These are phyloP conservation scores for Ustulina deusta DNA, from an alignment of 2,329 filamentous ascomycete species.

Conservation along the genomic window DNA sequence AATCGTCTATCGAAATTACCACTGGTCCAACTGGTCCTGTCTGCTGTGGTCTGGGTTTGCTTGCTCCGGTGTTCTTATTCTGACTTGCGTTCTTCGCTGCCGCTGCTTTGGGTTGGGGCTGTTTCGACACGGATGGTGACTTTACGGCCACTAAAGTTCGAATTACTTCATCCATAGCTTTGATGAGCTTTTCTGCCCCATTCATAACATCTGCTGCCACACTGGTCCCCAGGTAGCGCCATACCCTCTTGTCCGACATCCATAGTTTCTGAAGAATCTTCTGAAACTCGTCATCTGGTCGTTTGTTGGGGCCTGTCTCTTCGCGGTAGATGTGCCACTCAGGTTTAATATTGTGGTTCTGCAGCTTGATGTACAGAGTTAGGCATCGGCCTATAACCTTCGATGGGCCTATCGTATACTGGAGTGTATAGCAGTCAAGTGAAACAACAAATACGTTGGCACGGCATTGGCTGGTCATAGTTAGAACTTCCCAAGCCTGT, in stretches of 20 bases:
- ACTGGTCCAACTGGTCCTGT: conserved; percentile 27
- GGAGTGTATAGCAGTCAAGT: conserved; percentile 68
- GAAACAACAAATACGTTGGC: conserved; percentile 66
- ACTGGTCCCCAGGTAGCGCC: conserved; percentile 53
- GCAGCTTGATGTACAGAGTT: conserved; percentile 65
- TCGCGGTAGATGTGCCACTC: conserved; percentile 65
- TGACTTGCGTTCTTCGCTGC: conserved; percentile 39
- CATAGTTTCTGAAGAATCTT: conserved; percentile 48
- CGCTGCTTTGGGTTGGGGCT: conserved; percentile 40
- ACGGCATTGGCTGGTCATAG: conserved; percentile 58
- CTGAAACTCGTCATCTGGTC: conserved; percentile 49
- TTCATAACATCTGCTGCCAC: conserved; percentile 57
- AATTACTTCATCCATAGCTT: conserved; percentile 61
- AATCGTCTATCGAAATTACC: conserved; percentile 41
- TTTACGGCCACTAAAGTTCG: conserved; percentile 50
- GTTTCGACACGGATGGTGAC: conserved; percentile 47
- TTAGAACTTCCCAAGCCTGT: conserved; percentile 60
- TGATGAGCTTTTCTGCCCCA: conserved; percentile 61
- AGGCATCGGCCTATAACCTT: conserved; percentile 54
- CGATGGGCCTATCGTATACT: conserved; percentile 59
- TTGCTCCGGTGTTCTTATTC: conserved; percentile 40
- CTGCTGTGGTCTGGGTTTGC: conserved; percentile 42
- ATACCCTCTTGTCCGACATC: conserved; percentile 45
- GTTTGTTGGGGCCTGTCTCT: conserved; percentile 42
- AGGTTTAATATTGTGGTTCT: conserved; percentile 59